Evolutionary conservation across 1,139 yeast genomes (phyloP), one percentile per base, ranked within the genome.

Genomic region (Sugiyamaella pinicola): DNA sequence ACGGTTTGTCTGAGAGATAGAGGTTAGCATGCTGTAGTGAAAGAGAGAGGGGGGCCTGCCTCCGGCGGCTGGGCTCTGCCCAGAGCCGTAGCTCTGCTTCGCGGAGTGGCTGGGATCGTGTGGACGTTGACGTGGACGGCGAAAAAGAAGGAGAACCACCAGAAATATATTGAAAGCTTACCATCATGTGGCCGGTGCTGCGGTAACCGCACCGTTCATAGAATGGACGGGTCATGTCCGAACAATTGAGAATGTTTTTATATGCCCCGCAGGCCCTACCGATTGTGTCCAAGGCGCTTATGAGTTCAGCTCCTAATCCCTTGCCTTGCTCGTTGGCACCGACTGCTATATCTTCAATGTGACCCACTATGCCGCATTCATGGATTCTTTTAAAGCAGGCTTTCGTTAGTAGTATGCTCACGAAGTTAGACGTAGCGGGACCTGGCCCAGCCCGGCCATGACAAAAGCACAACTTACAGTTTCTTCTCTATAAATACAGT

Each of bases 271-370:
- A 62, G 1, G 69, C 63, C 47, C 74, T 60, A 1, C 86, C 95
- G 34, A 83, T 61, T 12, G 72, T 66, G 8, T 82, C 77, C 63
- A 87, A 73, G n/a, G 75, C 72, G 17, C 72, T 68, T 55, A 87
- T 82, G 71, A 87, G 69, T 22, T 74, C 67, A 57, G 72, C 68
- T 0, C 96, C 96, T 53, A 87, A 69, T 51, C 79, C 78, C 63
- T 82, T 82, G 2, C 98, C 97, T 64, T 89, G 96, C 66, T 86
- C 87, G n/a, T 76, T 72, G 29, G 69, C 67, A 26, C 82, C 77
- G 2, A 91, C 95, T 0, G 96, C 85, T 52, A 91, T 88, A 65
- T 91, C 98, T 67, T 91, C 98, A 56, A 91, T 85, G 70, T 91
- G 98, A 1, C 97, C 98, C n/a, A 88, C 95, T 51, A 75, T 68